Conservation (phyloP, 768 basidiomycete species). For the Suillus placidus region DNA sequence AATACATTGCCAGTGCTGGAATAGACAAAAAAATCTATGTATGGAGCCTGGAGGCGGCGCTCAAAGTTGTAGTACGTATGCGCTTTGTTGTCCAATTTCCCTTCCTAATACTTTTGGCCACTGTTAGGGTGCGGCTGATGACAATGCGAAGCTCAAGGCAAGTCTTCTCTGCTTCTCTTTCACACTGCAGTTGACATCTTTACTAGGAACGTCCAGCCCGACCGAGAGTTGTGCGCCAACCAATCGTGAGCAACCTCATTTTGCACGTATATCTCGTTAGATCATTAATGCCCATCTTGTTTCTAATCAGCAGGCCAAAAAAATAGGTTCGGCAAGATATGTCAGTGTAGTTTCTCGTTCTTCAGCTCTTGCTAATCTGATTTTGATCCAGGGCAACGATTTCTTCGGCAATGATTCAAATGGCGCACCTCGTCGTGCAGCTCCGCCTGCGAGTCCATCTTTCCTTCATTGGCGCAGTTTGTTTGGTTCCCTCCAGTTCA, state of each 20-base stretch:
- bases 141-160: not conserved
- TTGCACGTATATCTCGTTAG: no score
- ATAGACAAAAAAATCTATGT: conserved; percentile 74
- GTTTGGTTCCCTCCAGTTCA: not conserved
- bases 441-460: not conserved
- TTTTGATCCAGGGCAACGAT: not conserved
- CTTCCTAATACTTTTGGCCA: no score
- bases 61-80: not conserved
- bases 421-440: not conserved
- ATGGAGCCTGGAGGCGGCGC: conserved; percentile 65
- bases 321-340: not conserved
- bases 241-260: no score
- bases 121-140: not conserved
- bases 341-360: not conserved
- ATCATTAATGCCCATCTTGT: no score
- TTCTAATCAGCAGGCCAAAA: no score
- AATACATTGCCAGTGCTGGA: conserved; percentile 78
- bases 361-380: not conserved
- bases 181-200: no score
- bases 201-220: no score
- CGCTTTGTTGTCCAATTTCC: no score
- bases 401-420: not conserved
- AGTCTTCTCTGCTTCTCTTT: not conserved
- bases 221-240: no score
- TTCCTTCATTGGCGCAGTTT: not conserved